Conservation (phyloP, 257 asterid species). For the Penstemon barbatus region DNA sequence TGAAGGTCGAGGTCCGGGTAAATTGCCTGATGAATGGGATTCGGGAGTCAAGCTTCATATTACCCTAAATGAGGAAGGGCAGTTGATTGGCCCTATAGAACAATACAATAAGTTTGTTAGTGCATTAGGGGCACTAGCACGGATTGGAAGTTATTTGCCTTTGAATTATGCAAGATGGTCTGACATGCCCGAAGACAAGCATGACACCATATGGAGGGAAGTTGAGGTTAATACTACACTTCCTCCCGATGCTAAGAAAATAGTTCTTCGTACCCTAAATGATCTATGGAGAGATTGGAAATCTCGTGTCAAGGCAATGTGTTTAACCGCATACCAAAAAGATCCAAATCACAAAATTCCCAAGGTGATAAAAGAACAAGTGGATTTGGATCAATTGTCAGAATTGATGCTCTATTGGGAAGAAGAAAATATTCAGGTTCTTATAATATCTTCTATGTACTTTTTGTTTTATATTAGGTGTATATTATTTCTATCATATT, state of each 20-base stretch:
- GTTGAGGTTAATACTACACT: background rate
- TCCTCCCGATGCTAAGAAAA: background rate
- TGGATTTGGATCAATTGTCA: background rate
- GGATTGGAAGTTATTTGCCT: background rate
- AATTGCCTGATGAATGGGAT: background rate
- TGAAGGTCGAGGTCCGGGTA: background rate
- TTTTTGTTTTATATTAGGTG: background rate
- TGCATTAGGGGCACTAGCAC: background rate
- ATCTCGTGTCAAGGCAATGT: background rate
- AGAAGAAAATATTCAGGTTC: background rate
- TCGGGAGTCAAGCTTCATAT: background rate
- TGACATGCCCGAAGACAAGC: background rate
- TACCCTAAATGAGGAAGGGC: background rate
- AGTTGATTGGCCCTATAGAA: background rate
- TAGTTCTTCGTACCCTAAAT: background rate
- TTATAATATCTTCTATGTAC: background rate
- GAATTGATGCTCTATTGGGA: background rate
- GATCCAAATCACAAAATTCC: background rate
- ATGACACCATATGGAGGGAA: background rate
- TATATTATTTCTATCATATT: background rate
- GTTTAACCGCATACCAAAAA: background rate
- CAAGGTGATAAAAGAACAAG: background rate
- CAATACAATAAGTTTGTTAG: background rate
- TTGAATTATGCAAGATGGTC: background rate
- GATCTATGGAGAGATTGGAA: conserved; percentile 5